Evolutionary conservation across 495 filamentous ascomycete genomes (phyloP).

Genomic region (Lasiosphaeria hispida): DNA sequence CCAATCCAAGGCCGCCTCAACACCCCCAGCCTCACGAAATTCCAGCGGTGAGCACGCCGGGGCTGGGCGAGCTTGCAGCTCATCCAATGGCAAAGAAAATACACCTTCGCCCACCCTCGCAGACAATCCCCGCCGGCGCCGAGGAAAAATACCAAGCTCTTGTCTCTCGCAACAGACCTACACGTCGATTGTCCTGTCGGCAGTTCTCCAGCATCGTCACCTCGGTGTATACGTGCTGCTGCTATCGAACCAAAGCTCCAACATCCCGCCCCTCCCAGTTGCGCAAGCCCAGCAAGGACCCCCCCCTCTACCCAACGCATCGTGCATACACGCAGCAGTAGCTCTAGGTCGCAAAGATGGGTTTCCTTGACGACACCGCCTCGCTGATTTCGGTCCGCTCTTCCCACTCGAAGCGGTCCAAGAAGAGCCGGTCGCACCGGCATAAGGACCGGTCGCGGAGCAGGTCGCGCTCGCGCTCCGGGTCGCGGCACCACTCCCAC

Average conservation of each 20-base stretch:
- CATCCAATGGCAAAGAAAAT: too few species aligned
- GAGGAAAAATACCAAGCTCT: too few species aligned
- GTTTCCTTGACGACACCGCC: constrained; percentile 43
- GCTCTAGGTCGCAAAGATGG: constrained; percentile 29
- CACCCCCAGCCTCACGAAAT: constrained; percentile 21
- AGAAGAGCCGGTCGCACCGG: constrained; percentile 23
- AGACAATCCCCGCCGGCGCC: constrained; percentile 16
- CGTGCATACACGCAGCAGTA: not conserved
- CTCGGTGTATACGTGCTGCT: too few species aligned
- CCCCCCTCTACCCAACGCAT: not conserved
- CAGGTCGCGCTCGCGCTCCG: constrained; percentile 32
- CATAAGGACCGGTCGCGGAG: constrained; percentile 20
- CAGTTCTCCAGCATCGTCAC: too few species aligned
- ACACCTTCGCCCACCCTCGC: not conserved
- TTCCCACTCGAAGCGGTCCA: constrained; percentile 33
- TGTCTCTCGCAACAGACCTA: not conserved
- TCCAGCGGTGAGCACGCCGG: constrained; percentile 8
- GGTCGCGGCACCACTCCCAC: constrained; percentile 20
- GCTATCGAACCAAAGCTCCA: not conserved
- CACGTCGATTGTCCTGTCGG: too few species aligned
- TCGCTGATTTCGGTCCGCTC: constrained; percentile 39
- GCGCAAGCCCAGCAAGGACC: not conserved
- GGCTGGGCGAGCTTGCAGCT: not conserved
- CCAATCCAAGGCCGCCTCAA: not conserved
- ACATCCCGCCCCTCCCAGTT: not conserved